Base-by-base conservation (phyloP, 1,284 basidiomycete species). In the Ustilago tritici region DNA sequence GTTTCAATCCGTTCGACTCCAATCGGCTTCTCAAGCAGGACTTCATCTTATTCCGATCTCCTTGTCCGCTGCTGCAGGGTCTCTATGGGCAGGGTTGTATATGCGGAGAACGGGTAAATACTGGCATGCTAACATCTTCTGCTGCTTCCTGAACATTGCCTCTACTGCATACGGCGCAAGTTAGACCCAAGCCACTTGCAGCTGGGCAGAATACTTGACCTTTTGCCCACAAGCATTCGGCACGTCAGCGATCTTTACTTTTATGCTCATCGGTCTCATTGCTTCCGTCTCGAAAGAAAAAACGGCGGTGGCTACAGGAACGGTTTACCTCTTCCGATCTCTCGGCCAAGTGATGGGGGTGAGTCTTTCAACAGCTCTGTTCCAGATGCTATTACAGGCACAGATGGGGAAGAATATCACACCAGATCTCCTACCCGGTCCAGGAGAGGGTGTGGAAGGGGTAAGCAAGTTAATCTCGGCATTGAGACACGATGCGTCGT, bases 21-120 rank as follows among this genome's bases (percentile, higher is more conserved):
- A 90, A 79, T 90, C 91, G 15, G 89, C 94, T 17, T 90, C 92
- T 38, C 88, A 90, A 71, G 90, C 89, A 8, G 93, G 93, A 9
- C 87, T 92, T 1, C 93, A 95, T 84, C 85, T 95, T 17, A 86
- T 94, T 11, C 93, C 93, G 0, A 93, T 93, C 76, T 92, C 92
- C 50, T 75, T 92, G 1, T 89, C 91, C 1, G 91, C 93, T 85
- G 92, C 92, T 0, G 85, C 88, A 5, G 93, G 93, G 0, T 92
- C 92, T 0, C 82, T 95, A 15, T 91, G 93, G 65, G 92, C 93
- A 9, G 93, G 93, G 81, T 92, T 91, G 89, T 88, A 92, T 87
- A 94, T 95, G 90, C 92, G 92, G 70, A 88, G 89, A 4, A 93
- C 92, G 0, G 93, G 93, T 17, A 91, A 89, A 76, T 95, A 94